phyloP scores from a whole-genome alignment of 768 basidiomycete species.

The Austroboletus festivus region DNA sequence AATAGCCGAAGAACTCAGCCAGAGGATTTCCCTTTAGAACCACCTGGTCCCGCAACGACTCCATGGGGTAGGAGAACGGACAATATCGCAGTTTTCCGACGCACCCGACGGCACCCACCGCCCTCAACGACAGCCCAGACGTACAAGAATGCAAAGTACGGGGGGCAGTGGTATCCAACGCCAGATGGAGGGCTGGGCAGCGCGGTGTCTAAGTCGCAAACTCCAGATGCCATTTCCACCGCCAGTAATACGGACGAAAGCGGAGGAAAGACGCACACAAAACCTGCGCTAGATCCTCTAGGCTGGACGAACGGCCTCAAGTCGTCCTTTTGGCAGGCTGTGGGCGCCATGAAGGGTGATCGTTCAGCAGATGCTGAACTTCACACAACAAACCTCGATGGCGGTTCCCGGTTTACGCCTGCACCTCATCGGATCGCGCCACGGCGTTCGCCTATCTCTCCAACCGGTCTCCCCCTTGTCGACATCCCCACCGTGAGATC shows the following conservation, averaged over 20 bases:
- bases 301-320: constrained; percentile 43
- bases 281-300: too few species aligned
- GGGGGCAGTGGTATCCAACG: constrained; percentile 11
- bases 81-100: constrained; percentile 23
- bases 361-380: constrained; percentile 22
- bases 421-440: constrained; percentile 17
- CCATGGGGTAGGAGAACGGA: constrained; percentile 29
- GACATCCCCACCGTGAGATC: neutral
- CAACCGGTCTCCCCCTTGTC: neutral
- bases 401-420: constrained; percentile 21
- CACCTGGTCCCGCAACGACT: constrained; percentile 22
- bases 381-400: neutral
- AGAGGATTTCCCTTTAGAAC: constrained; percentile 8
- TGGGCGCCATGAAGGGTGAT: constrained; percentile 48
- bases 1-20: neutral
- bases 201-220: neutral
- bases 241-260: neutral
- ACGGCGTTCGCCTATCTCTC: constrained; percentile 11
- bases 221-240: neutral
- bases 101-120: constrained; percentile 7
- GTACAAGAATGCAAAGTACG: constrained; percentile 10
- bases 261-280: neutral
- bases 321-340: constrained; percentile 45
- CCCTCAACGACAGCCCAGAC: constrained; percentile 6
- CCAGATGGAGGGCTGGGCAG: neutral